phyloP scores from a whole-genome alignment of 306 rosid species.

The Gynostemma pentaphyllum region DNA sequence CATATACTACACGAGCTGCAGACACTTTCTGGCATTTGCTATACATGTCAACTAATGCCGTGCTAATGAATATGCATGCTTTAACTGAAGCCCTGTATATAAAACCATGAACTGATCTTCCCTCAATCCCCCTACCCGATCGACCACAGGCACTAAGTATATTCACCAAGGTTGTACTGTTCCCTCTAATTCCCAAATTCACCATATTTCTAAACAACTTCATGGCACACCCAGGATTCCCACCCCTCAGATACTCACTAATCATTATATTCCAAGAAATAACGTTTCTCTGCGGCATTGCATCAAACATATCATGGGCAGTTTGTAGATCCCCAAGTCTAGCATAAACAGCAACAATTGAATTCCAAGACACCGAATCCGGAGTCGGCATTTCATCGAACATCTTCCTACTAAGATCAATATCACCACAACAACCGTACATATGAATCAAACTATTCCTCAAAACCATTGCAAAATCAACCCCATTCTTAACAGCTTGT shows the following conservation, averaged over 20 bases:
- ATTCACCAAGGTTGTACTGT: slow-evolving; percentile 39
- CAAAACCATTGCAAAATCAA: slow-evolving; percentile 34
- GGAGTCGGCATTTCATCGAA: slow-evolving; percentile 30
- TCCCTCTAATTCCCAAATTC: slow-evolving; percentile 29
- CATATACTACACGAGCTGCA: slow-evolving; percentile 30
- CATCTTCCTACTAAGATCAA: slow-evolving; percentile 29
- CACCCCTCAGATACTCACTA: slow-evolving; percentile 44
- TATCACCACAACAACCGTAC: slow-evolving; percentile 41
- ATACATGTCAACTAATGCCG: slow-evolving; percentile 67
- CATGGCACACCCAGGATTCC: slow-evolving; percentile 52
- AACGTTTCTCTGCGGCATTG: slow-evolving; percentile 46
- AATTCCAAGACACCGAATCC: slow-evolving; percentile 67
- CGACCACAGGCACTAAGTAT: slow-evolving; percentile 46
- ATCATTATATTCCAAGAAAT: slow-evolving; percentile 56
- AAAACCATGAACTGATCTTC: slow-evolving; percentile 63
- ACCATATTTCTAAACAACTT: slow-evolving; percentile 56
- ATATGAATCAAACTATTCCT: slow-evolving; percentile 52
- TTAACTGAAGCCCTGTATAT: slow-evolving; percentile 19
- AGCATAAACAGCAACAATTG: slow-evolving; percentile 29
- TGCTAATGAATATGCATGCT: slow-evolving; percentile 29
- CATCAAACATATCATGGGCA: slow-evolving; percentile 43
- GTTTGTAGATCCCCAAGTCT: slow-evolving; percentile 25
- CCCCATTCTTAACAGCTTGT: slow-evolving; percentile 50
- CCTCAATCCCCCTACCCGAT: slow-evolving; percentile 51
- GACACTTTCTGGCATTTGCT: slow-evolving; percentile 44